Conservation (phyloP, 2,329 filamentous ascomycete genomes). For the Thelonectria olida region DNA sequence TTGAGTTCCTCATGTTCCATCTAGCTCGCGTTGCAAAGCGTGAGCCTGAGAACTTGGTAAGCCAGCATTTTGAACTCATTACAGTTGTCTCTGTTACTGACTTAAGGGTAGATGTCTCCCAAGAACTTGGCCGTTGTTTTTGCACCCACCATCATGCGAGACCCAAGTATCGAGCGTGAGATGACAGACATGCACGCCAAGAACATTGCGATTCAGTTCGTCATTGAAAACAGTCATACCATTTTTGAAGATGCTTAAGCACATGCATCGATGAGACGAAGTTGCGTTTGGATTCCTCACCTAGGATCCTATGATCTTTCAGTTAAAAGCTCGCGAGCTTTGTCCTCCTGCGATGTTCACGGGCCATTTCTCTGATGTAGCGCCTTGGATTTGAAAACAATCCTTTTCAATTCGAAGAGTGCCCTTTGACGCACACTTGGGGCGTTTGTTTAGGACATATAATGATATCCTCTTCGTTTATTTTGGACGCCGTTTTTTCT, state of each 20-base stretch:
- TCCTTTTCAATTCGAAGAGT: conserved; percentile 32
- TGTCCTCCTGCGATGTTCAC: conserved; percentile 17
- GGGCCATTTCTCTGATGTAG: conserved; percentile 33
- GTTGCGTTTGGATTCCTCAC: conserved; percentile 9
- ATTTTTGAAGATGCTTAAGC: conserved; percentile 70
- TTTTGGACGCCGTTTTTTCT: conserved; percentile 25
- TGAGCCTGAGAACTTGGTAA: conserved; percentile 84
- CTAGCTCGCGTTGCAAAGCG: conserved; percentile 85
- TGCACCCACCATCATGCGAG: conserved; percentile 96
- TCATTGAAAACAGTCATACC: conserved; percentile 87
- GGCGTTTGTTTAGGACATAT: conserved; percentile 44
- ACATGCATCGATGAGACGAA: neutral
- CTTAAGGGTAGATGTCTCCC: conserved; percentile 78
- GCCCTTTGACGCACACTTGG: conserved; percentile 30
- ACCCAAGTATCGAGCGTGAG: conserved; percentile 87
- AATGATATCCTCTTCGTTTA: conserved; percentile 44
- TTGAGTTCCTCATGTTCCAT: conserved; percentile 95
- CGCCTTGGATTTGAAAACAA: conserved; percentile 33
- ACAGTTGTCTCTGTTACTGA: conserved; percentile 28
- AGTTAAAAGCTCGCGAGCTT: neutral
- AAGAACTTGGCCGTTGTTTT: conserved; percentile 97
- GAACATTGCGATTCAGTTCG: conserved; percentile 89
- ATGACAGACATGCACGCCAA: conserved; percentile 97
- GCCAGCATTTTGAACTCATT: conserved; percentile 39
- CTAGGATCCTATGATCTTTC: too few species aligned